Base-by-base conservation (phyloP, 371 early-diverging fungal genomes). In the Zancudomyces culisetae region DNA sequence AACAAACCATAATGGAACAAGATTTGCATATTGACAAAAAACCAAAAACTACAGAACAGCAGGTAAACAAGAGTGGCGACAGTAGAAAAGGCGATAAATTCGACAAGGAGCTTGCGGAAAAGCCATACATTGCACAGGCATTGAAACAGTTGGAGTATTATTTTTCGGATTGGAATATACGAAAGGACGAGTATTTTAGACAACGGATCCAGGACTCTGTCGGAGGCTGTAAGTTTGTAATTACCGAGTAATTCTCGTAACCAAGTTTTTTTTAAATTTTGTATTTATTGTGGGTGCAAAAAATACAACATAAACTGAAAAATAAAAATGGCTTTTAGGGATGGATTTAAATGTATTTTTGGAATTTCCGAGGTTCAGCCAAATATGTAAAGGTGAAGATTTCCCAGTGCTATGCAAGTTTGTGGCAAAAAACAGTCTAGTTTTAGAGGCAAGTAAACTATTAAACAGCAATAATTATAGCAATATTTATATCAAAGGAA, bases 81-180 rank as follows among this genome's bases (percentile, higher is more conserved):
- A n/a, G n/a, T n/a, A n/a, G n/a, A n/a, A n/a, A n/a, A n/a, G n/a
- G n/a, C n/a, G n/a, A n/a, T n/a, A n/a, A n/a, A n/a, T n/a, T n/a
- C n/a, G n/a, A n/a, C n/a, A n/a, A n/a, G n/a, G n/a, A n/a, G n/a
- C n/a, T n/a, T n/a, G n/a, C n/a, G n/a, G n/a, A n/a, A n/a, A n/a
- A n/a, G n/a, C n/a, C n/a, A 10, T 35, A 35, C 15, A 35, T 35
- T 15, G 15, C 35, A 10, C 6, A 47, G 3, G 28, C 24, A n/a
- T 8, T 47, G 4, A 24, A n/a, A 18, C 48, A 47, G 48, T 18
- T 47, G 15, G 48, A 47, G 28, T 47, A 47, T 47, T 47, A 47
- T 26, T 24, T 47, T n/a, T 47, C 48, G n/a, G 48, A 47, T 47
- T 47, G 48, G 48, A 47, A 47, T 47, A 2, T 47, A 18, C n/a